Percentiles rank a stretch among this genome's conserved stretches.
Evolutionary conservation across 768 basidiomycete genomes (phyloP).

Genomic region (Mycena capillaripes): DNA sequence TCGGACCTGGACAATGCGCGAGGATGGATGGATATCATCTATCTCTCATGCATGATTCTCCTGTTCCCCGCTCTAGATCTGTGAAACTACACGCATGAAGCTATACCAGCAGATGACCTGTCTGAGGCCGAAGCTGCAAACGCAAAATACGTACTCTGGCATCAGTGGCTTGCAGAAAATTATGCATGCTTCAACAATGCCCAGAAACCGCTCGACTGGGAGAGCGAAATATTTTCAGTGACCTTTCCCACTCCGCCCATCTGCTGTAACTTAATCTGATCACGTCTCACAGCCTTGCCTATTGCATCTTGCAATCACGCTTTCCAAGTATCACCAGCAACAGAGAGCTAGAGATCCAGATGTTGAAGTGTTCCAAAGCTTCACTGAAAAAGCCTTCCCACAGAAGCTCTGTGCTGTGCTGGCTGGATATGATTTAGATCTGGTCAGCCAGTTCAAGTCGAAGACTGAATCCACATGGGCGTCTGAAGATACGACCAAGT

Average conservation of each 20-base stretch:
- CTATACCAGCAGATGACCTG: background rate
- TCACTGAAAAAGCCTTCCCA: background rate
- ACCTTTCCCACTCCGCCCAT: too few species aligned
- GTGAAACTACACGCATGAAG: background rate
- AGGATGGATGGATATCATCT: conserved; percentile 16
- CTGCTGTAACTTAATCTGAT: background rate
- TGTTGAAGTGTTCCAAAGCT: background rate
- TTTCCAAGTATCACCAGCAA: background rate
- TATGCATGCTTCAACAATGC: background rate
- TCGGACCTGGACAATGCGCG: background rate
- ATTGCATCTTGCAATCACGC: background rate
- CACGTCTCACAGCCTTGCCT: background rate
- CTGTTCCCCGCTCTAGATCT: background rate
- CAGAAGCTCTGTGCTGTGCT: too few species aligned
- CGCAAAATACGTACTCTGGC: background rate
- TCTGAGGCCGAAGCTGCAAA: background rate
- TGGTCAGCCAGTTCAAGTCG: too few species aligned
- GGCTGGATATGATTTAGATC: too few species aligned
- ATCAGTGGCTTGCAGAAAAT: background rate
- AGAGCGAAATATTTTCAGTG: background rate
- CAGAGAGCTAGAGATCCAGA: background rate
- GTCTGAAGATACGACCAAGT: too few species aligned
- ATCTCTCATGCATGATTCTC: conserved; percentile 1
- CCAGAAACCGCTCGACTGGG: background rate
- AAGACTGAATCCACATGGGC: too few species aligned